Conservation (phyloP, 345 rosid species). For the Hypericum perforatum region DNA sequence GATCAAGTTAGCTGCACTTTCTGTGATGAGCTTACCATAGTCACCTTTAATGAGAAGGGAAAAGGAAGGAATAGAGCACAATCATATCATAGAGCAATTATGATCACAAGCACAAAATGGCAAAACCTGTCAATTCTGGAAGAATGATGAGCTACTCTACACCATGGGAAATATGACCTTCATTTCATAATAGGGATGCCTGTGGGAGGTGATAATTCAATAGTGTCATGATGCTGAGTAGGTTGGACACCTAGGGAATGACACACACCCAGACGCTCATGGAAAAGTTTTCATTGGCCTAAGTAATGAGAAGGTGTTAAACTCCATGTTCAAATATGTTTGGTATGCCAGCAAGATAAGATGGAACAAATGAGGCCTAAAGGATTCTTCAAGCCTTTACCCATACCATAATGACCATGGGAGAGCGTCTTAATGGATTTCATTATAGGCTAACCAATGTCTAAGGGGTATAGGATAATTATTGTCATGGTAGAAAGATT, state of each 20-base stretch:
- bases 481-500: neutral
- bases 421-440: too few relatives aligned
- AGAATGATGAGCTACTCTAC: neutral
- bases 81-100: neutral
- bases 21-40: too few relatives aligned
- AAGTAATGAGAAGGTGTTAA: too few relatives aligned
- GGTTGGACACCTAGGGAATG: neutral
- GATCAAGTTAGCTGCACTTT: neutral
- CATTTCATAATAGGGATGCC: neutral
- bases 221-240: neutral
- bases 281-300: too few relatives aligned
- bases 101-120: neutral
- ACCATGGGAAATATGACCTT: fast-evolving
- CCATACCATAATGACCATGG: too few relatives aligned
- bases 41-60: neutral
- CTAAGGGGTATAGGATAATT: neutral
- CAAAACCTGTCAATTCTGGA: neutral
- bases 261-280: neutral
- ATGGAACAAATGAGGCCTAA: neutral
- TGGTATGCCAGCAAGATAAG: conserved; percentile 6
- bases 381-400: too few relatives aligned
- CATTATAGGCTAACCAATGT: neutral
- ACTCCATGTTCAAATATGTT: too few relatives aligned
- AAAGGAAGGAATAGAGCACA: neutral
- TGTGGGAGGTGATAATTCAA: neutral